Conservation (phyloP, 495 filamentous ascomycete genomes). For the Barbatosphaeria neglecta region DNA sequence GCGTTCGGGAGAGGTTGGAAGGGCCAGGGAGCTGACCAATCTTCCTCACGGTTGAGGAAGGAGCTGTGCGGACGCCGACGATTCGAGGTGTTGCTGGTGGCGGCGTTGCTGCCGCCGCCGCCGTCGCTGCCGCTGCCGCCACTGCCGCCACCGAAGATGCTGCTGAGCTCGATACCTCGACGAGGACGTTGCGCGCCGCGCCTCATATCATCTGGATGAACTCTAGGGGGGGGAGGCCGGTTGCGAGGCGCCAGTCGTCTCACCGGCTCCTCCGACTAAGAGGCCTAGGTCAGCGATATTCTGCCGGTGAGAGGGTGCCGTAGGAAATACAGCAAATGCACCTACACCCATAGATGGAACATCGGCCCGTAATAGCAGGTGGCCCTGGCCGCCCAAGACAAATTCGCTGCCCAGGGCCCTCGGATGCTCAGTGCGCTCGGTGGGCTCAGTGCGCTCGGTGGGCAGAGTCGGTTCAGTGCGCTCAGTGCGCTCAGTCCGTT, state of each 20-base stretch:
- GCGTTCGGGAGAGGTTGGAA: neutral
- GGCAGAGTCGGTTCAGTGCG: too few species aligned
- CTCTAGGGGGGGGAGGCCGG: neutral
- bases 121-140: neutral
- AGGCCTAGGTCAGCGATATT: too few species aligned
- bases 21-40: neutral
- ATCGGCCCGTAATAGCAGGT: too few species aligned
- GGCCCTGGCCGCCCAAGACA: too few species aligned
- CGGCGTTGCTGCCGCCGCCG: neutral
- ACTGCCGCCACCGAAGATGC: neutral
- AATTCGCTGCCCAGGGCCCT: too few species aligned
- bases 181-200: neutral
- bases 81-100: neutral
- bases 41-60: constrained; percentile 4
- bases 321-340: too few species aligned
- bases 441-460: too few species aligned
- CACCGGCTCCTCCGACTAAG: neutral
- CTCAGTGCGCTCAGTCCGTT: too few species aligned
- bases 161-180: neutral
- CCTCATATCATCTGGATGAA: neutral
- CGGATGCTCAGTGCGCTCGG: too few species aligned
- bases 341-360: too few species aligned
- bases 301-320: too few species aligned
- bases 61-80: neutral
- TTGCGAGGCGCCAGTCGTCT: neutral